Percentiles rank a stretch among this genome's conserved stretches.
phyloP scores from a whole-genome alignment of 2,329 filamentous ascomycete genomes.

The Epichloe bromicola region DNA sequence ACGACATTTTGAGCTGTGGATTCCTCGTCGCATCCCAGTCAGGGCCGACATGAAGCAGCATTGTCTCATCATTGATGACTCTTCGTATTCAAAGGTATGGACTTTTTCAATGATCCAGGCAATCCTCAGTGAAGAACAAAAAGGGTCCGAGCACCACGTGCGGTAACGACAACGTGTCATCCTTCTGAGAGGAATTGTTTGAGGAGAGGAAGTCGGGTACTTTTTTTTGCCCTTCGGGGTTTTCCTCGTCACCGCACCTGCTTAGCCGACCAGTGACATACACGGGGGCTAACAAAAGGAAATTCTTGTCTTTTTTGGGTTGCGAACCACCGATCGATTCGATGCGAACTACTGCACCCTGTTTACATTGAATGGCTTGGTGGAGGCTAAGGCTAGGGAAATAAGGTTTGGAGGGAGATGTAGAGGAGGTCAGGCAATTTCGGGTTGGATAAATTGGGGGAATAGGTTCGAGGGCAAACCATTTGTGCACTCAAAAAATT shows the following conservation, averaged over 20 bases:
- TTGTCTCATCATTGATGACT: slow-evolving; percentile 1
- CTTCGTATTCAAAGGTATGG: too few species aligned
- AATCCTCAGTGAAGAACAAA: not conserved
- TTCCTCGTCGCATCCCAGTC: slow-evolving; percentile 1
- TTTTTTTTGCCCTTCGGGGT: slow-evolving; percentile 6
- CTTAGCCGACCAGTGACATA: not conserved
- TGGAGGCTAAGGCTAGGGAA: too few species aligned
- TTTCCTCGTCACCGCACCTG: slow-evolving; percentile 6
- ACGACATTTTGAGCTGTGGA: not conserved
- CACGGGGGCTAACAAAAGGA: not conserved
- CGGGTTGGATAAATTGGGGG: too few species aligned
- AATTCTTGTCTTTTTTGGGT: not conserved
- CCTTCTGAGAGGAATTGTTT: slow-evolving; percentile 5
- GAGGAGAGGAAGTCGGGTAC: slow-evolving; percentile 4
- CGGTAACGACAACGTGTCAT: not conserved
- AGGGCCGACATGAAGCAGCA: not conserved
- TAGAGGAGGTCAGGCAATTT: too few species aligned
- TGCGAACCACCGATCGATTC: not conserved
- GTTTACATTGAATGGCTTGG: not conserved
- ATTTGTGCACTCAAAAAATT: too few species aligned
- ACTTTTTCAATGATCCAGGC: too few species aligned
- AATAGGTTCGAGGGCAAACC: too few species aligned
- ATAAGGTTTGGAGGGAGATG: too few species aligned
- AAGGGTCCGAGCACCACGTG: not conserved
- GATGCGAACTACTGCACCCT: not conserved